Evolutionary conservation across 352 stramenopile species (phyloP).

Genomic region (Phytophthora ramorum): DNA sequence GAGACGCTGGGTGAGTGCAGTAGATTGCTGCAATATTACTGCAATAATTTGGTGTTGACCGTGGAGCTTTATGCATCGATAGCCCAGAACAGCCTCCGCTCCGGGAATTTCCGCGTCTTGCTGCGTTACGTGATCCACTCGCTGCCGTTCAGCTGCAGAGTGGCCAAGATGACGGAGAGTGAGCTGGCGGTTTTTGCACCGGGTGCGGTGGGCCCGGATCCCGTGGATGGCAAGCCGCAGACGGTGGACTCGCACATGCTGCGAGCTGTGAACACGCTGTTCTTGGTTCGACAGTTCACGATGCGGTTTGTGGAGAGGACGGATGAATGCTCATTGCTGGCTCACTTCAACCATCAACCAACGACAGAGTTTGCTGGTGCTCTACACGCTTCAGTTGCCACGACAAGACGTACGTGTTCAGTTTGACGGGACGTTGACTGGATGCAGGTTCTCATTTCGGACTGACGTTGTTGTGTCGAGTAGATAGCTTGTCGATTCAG

Average conservation of each 20-base stretch:
- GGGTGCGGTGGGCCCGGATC: constrained; percentile 8
- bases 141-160: constrained; percentile 61
- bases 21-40: constrained; percentile 4
- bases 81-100: constrained; percentile 75
- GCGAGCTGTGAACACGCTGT: constrained; percentile 73
- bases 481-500: constrained; percentile 41
- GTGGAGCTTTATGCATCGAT: background rate
- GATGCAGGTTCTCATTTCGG: constrained; percentile 1
- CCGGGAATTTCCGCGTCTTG: constrained; percentile 82
- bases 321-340: constrained; percentile 64
- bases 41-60: constrained; percentile 7
- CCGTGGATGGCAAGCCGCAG: constrained; percentile 41
- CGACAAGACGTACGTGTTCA: constrained; percentile 21
- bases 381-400: constrained; percentile 1
- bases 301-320: constrained; percentile 80
- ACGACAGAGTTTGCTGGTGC: constrained; percentile 11
- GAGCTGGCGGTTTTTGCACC: constrained; percentile 52
- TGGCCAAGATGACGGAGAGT: constrained; percentile 63
- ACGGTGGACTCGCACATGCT: constrained; percentile 53
- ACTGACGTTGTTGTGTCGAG: background rate
- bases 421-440: background rate
- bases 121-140: constrained; percentile 63
- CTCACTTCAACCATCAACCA: constrained; percentile 64
- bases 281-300: constrained; percentile 74
- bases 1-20: constrained; percentile 55